Evolutionary conservation across 2,329 filamentous ascomycete species (phyloP).

Genomic region (Dendrostoma leiphaemia): DNA sequence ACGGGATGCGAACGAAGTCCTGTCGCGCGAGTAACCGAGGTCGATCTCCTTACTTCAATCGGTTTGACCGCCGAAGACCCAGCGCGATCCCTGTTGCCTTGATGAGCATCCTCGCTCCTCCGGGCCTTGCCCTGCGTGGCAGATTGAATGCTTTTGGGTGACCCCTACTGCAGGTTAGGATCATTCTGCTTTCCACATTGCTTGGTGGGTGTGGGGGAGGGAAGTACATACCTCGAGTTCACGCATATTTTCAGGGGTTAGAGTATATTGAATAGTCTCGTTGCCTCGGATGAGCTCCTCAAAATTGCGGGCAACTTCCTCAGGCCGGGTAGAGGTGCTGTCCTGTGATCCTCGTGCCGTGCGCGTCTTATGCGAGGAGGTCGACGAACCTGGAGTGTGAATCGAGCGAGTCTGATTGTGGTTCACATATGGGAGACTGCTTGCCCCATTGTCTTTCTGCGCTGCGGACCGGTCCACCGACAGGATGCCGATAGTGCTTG

Average conservation of each 20-base stretch:
- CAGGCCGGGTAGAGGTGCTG: conserved; percentile 43
- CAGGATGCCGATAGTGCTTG: conserved; percentile 34
- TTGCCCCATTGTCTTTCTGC: conserved; percentile 33
- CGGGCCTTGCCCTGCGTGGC: conserved; percentile 38
- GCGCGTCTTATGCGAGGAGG: conserved; percentile 51
- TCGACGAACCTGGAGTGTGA: conserved; percentile 49
- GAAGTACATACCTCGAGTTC: conserved; percentile 63
- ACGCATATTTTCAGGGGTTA: conserved; percentile 77
- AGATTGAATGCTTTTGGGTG: conserved; percentile 23
- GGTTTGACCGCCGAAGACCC: conserved; percentile 47
- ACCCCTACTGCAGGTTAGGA: conserved; percentile 13
- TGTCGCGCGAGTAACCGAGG: conserved; percentile 32
- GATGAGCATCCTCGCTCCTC: conserved; percentile 46
- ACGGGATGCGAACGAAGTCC: conserved; percentile 37
- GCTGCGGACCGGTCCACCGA: conserved; percentile 35
- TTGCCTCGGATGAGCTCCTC: conserved; percentile 80
- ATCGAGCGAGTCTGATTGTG: conserved; percentile 32
- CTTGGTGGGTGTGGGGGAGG: too few species aligned
- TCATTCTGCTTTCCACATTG: not conserved
- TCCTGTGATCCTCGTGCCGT: conserved; percentile 59
- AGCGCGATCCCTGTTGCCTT: conserved; percentile 39
- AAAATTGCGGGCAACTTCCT: conserved; percentile 66
- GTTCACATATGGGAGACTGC: conserved; percentile 15
- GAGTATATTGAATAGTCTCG: conserved; percentile 77
- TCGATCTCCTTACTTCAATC: conserved; percentile 33